phyloP scores from a whole-genome alignment of 2,329 filamentous ascomycete species.

The Aureobasidium sp. region DNA sequence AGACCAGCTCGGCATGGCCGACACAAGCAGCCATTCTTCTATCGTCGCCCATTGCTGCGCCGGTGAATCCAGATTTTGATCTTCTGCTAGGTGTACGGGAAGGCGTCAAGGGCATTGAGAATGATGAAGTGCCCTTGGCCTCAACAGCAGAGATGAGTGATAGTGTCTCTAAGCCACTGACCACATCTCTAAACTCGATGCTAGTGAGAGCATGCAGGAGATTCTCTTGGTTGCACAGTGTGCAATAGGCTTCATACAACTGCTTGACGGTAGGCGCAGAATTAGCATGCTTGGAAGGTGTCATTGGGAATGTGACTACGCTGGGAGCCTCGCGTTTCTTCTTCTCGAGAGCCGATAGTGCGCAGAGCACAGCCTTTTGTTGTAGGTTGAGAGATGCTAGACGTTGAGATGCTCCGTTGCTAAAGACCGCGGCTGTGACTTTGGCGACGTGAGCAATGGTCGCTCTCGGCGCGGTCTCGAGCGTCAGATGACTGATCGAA shows the following conservation, averaged over 20 bases:
- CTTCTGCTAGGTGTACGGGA: slow-evolving; percentile 65
- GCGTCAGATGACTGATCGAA: slow-evolving; percentile 38
- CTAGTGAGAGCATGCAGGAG: slow-evolving; percentile 80
- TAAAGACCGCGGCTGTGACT: slow-evolving; percentile 82
- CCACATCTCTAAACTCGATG: slow-evolving; percentile 90
- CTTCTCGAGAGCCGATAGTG: slow-evolving; percentile 72
- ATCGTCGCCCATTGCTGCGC: slow-evolving; percentile 57
- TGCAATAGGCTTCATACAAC: slow-evolving; percentile 76
- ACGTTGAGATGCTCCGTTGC: slow-evolving; percentile 77
- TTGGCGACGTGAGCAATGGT: slow-evolving; percentile 87
- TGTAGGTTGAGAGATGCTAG: slow-evolving; percentile 86
- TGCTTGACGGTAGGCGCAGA: slow-evolving; percentile 73
- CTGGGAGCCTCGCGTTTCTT: slow-evolving; percentile 31
- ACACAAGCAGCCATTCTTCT: slow-evolving; percentile 31
- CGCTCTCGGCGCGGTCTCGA: slow-evolving; percentile 77
- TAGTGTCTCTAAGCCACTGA: slow-evolving; percentile 81
- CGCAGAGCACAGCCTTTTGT: slow-evolving; percentile 90
- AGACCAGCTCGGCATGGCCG: slow-evolving; percentile 29
- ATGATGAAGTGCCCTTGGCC: slow-evolving; percentile 54
- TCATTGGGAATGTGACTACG: slow-evolving; percentile 22
- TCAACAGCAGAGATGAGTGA: slow-evolving; percentile 67
- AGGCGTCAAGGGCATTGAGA: slow-evolving; percentile 53
- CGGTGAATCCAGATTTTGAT: slow-evolving; percentile 20
- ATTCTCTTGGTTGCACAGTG: slow-evolving; percentile 79
- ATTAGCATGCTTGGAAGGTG: slow-evolving; percentile 36